These are phyloP conservation scores for Nitzschia palea DNA, from an alignment of 108 stramenopile species.

Conservation along the genomic window DNA sequence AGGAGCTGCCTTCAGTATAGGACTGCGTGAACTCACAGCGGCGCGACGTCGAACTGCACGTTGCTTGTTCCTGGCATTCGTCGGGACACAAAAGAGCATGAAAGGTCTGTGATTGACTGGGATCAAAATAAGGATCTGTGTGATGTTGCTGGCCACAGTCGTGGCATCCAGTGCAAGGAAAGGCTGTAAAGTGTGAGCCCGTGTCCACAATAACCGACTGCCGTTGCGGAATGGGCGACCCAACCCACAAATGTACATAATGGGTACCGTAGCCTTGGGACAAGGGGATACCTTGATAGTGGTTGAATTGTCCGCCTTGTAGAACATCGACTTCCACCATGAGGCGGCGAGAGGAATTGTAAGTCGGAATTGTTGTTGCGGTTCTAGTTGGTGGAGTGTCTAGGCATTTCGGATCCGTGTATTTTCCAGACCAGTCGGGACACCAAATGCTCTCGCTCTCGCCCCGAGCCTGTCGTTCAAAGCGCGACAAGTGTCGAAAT, in stretches of 20 bases:
- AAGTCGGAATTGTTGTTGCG: neutral
- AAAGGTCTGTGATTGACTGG: slow-evolving; percentile 52
- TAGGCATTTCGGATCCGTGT: slow-evolving; percentile 5
- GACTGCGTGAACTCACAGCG: slow-evolving; percentile 46
- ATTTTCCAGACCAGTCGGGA: slow-evolving; percentile 45
- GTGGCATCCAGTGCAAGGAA: slow-evolving; percentile 86
- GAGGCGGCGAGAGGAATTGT: neutral
- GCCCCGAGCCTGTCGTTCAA: slow-evolving; percentile 34
- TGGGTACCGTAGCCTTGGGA: slow-evolving; percentile 90
- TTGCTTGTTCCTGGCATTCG: slow-evolving; percentile 43
- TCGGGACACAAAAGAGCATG: slow-evolving; percentile 48
- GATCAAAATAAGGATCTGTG: slow-evolving; percentile 91
- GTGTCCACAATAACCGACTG: slow-evolving; percentile 96
- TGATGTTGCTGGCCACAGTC: slow-evolving; percentile 85
- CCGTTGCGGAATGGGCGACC: slow-evolving; percentile 87
- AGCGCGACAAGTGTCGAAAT: slow-evolving; percentile 50
- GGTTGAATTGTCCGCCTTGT: slow-evolving; percentile 23
- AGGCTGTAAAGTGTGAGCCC: slow-evolving; percentile 91
- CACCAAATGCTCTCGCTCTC: slow-evolving; percentile 16
- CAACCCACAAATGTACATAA: slow-evolving; percentile 89
- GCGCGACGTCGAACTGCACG: neutral
- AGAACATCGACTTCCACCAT: neutral
- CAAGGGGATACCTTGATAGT: slow-evolving; percentile 57
- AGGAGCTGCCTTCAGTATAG: slow-evolving; percentile 63
- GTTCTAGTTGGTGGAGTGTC: neutral